Evolutionary conservation across 73 alveolate species (phyloP).

Genomic region (Uronychia setigera): DNA sequence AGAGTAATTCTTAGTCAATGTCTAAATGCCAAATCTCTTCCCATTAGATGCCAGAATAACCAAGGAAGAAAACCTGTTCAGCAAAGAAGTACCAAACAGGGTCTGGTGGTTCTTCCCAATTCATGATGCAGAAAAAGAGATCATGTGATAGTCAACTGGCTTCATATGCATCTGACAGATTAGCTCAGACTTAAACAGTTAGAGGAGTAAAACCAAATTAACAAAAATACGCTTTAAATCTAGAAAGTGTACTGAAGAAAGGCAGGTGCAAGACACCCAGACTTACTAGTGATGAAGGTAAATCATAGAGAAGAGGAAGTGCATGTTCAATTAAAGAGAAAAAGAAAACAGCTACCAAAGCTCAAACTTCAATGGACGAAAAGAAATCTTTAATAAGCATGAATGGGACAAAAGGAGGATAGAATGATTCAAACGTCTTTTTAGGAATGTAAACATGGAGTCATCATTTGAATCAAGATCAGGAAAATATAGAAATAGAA

Average conservation of each 20-base stretch:
- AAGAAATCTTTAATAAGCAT: background rate
- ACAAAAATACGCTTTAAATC: background rate
- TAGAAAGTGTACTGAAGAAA: background rate
- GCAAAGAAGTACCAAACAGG: background rate
- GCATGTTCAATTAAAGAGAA: background rate
- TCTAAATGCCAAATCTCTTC: background rate
- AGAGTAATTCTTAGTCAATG: background rate
- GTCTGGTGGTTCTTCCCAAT: background rate
- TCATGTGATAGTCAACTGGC: background rate
- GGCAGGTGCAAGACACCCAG: background rate
- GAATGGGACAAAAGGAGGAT: background rate
- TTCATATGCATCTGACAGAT: background rate
- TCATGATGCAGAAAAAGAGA: background rate
- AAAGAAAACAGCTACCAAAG: background rate
- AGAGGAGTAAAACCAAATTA: background rate
- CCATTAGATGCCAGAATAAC: no score
- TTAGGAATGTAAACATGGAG: background rate
- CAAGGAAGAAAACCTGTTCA: no score
- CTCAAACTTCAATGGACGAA: background rate
- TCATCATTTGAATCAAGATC: background rate
- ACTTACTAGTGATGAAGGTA: background rate
- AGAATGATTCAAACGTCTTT: background rate
- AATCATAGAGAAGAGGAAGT: background rate
- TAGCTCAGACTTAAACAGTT: background rate
- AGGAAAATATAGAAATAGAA: background rate